These are phyloP conservation scores for Bruguiera gymnorhiza DNA, from an alignment of 345 rosid genomes.

Conservation along the genomic window DNA sequence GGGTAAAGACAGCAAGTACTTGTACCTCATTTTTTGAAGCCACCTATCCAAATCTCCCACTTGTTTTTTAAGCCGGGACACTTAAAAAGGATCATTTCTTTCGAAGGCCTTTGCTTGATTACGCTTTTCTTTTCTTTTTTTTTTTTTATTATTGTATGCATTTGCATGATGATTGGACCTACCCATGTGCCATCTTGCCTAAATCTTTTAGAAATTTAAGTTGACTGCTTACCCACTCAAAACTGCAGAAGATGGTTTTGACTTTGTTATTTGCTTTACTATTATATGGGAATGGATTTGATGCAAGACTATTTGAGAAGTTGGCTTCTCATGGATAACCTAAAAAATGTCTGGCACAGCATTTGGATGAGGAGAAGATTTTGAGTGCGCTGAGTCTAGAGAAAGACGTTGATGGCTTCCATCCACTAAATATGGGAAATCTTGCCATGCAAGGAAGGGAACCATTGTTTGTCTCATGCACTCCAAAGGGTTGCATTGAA, in stretches of 20 bases:
- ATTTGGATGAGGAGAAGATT: conserved; percentile 76
- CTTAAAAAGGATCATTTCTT: background rate
- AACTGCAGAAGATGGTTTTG: background rate
- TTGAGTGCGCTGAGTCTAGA: conserved; percentile 59
- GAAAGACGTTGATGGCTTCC: conserved; percentile 31
- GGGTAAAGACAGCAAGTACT: too few relatives aligned
- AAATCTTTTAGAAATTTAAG: background rate
- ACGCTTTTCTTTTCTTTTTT: too few relatives aligned
- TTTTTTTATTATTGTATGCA: background rate
- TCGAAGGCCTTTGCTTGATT: background rate
- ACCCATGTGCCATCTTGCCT: background rate
- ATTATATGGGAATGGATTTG: conserved; percentile 15
- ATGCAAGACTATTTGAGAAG: conserved; percentile 20
- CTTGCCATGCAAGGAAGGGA: conserved; percentile 50
- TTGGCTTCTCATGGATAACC: conserved; percentile 19
- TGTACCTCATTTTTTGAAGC: background rate
- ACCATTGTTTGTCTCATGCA: conserved; percentile 77
- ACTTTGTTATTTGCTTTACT: conserved; percentile 9
- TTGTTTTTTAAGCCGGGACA: background rate
- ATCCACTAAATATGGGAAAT: conserved; percentile 1
- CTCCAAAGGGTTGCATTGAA: conserved; percentile 88
- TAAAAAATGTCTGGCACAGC: conserved; percentile 43
- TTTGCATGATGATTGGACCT: background rate
- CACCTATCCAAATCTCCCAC: background rate
- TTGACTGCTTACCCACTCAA: background rate